Evolutionary conservation across 2,329 filamentous ascomycete species (phyloP).

Genomic region (Fusarium duplospermum): DNA sequence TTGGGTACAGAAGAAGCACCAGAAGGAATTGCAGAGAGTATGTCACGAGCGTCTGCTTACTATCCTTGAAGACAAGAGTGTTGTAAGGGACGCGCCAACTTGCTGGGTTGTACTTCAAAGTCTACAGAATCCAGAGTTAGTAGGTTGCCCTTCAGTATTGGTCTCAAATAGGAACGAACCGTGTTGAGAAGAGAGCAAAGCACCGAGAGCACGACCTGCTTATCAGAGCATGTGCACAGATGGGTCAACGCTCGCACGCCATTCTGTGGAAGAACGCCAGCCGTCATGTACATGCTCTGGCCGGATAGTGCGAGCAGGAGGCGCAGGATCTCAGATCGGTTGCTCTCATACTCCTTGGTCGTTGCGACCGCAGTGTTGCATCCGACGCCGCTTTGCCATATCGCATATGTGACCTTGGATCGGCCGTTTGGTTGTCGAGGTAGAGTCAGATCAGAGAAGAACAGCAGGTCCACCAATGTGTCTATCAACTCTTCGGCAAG

Average conservation of each 20-base stretch:
- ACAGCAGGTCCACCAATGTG: conserved; percentile 87
- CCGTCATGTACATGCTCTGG: conserved; percentile 92
- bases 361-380: conserved; percentile 91
- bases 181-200: conserved; percentile 96
- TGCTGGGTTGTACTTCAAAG: conserved; percentile 94
- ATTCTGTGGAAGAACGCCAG: conserved; percentile 81
- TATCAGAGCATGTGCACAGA: conserved; percentile 87
- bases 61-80: conserved; percentile 89
- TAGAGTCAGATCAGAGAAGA: conserved; percentile 90
- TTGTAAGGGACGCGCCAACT: conserved; percentile 96
- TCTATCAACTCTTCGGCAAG: conserved; percentile 94
- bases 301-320: conserved; percentile 87
- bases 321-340: conserved; percentile 89
- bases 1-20: conserved; percentile 84
- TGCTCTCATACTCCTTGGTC: conserved; percentile 92
- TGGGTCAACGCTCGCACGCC: conserved; percentile 90
- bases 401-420: conserved; percentile 88
- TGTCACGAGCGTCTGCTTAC: conserved; percentile 89
- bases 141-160: background rate
- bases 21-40: conserved; percentile 94
- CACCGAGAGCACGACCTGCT: conserved; percentile 89
- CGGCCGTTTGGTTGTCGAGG: conserved; percentile 77
- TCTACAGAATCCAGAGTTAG: conserved; percentile 60
- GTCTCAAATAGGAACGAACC: conserved; percentile 60
- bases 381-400: conserved; percentile 98